These are phyloP conservation scores for Spinellus fusiger DNA, from an alignment of 192 early-diverging fungal species.

Conservation along the genomic window DNA sequence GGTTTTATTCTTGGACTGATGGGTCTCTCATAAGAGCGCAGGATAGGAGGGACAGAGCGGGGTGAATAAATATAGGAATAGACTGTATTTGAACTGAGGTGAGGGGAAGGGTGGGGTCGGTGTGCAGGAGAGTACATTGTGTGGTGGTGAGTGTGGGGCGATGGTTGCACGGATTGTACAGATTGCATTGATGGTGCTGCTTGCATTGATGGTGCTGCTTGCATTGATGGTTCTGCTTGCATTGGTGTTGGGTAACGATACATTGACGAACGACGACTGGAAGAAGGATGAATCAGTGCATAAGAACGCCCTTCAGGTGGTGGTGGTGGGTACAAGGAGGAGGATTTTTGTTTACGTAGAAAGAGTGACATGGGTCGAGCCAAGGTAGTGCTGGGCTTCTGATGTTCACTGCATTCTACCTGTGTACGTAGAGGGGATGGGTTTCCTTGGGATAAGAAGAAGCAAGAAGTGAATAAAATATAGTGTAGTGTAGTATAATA, in stretches of 20 bases:
- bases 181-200: too few species aligned
- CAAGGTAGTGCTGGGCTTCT: constrained; percentile 2
- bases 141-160: too few species aligned
- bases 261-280: not conserved
- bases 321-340: not conserved
- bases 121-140: too few species aligned
- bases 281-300: not conserved
- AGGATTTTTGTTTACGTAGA: not conserved
- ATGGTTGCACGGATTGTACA: too few species aligned
- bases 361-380: constrained; percentile 16
- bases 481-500: too few species aligned
- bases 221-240: too few species aligned
- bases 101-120: not conserved
- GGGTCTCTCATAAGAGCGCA: not conserved
- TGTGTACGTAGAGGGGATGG: not conserved
- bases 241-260: not conserved
- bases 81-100: not conserved
- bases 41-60: not conserved
- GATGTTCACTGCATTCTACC: not conserved
- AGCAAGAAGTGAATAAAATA: too few species aligned
- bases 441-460: not conserved
- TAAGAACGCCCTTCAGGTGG: not conserved
- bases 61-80: not conserved
- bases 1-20: not conserved
- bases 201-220: too few species aligned